These are phyloP conservation scores for Aspergillus neoniger DNA, from an alignment of 2,329 filamentous ascomycete genomes.

Conservation along the genomic window DNA sequence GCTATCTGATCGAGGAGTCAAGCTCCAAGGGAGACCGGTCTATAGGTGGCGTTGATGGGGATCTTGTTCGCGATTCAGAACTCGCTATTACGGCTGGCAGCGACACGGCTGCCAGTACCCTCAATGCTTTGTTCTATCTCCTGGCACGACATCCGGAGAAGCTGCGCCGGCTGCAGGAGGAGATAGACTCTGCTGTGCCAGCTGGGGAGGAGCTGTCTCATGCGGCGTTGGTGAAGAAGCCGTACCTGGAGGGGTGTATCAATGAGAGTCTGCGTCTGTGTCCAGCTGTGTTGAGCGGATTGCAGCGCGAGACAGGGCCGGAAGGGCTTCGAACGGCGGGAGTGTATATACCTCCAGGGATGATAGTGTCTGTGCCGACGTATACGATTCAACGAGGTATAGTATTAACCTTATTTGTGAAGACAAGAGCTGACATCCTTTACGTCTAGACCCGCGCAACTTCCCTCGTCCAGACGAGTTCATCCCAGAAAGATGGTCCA, in stretches of 20 bases:
- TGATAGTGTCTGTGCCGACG: conserved; percentile 11
- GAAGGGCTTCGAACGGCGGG: conserved; percentile 6
- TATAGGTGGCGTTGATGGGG: not conserved
- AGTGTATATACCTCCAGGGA: conserved; percentile 13
- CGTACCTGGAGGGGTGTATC: conserved; percentile 14
- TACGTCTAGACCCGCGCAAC: conserved; percentile 11
- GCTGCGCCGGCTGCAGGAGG: conserved; percentile 6
- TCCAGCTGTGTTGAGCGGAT: conserved; percentile 9
- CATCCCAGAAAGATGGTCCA: conserved; percentile 14
- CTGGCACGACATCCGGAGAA: conserved; percentile 10
- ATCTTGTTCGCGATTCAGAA: conserved; percentile 12
- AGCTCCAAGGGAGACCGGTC: not conserved
- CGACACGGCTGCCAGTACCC: conserved; percentile 9
- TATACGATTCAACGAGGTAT: conserved; percentile 14
- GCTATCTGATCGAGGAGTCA: conserved; percentile 14
- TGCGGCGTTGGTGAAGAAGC: conserved; percentile 1
- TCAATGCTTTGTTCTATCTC: conserved; percentile 10
- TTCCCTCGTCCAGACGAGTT: conserved; percentile 10
- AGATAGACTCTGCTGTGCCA: conserved; percentile 5
- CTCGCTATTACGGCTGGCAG: conserved; percentile 12
- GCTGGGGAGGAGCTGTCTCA: not conserved
- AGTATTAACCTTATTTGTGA: not conserved
- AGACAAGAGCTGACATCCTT: not conserved
- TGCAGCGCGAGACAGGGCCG: conserved; percentile 15
- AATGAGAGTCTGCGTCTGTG: conserved; percentile 12